phyloP scores from a whole-genome alignment of 2,329 filamentous ascomycete genomes.

The Exophiala alcalophila region DNA sequence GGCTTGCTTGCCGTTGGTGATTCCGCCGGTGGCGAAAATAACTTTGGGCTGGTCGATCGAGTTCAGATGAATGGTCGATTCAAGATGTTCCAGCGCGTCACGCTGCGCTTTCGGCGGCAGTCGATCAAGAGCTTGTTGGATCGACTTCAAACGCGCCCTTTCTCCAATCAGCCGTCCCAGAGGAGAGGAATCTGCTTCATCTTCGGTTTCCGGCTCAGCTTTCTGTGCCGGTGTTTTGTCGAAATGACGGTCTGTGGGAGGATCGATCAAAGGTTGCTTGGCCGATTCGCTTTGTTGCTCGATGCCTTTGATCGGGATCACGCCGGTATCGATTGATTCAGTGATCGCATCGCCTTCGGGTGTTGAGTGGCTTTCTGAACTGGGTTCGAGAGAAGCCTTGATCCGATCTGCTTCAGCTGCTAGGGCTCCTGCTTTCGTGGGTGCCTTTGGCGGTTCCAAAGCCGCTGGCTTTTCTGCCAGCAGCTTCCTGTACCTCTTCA shows the following conservation, averaged over 20 bases:
- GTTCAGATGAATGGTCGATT: constrained; percentile 7
- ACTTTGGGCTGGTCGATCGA: constrained; percentile 55
- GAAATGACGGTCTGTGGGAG: constrained; percentile 19
- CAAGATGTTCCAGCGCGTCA: constrained; percentile 17
- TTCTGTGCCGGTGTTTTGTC: constrained; percentile 18
- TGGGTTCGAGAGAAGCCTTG: constrained; percentile 11
- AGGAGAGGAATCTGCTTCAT: constrained; percentile 1
- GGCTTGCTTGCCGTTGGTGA: constrained; percentile 83
- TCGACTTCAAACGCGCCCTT: constrained; percentile 15
- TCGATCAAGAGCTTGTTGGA: constrained; percentile 21
- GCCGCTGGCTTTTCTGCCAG: constrained; percentile 50
- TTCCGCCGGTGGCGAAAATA: constrained; percentile 90
- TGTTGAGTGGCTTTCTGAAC: constrained; percentile 1
- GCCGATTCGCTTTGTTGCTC: constrained; percentile 16
- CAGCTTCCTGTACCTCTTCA: constrained; percentile 71
- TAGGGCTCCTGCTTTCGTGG: constrained; percentile 12
- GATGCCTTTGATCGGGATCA: constrained; percentile 10
- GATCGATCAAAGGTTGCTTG: constrained; percentile 21
- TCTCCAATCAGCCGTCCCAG: constrained; percentile 5
- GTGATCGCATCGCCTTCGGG: constrained; percentile 5
- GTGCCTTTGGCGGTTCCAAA: constrained; percentile 2
- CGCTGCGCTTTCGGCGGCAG: constrained; percentile 20
- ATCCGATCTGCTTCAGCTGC: constrained; percentile 20
- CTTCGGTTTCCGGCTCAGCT: constrained; percentile 5
- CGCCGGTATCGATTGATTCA: constrained; percentile 20